Evolutionary conservation across 169 alveolate species (phyloP).

Genomic region (Plasmodium reichenowi): DNA sequence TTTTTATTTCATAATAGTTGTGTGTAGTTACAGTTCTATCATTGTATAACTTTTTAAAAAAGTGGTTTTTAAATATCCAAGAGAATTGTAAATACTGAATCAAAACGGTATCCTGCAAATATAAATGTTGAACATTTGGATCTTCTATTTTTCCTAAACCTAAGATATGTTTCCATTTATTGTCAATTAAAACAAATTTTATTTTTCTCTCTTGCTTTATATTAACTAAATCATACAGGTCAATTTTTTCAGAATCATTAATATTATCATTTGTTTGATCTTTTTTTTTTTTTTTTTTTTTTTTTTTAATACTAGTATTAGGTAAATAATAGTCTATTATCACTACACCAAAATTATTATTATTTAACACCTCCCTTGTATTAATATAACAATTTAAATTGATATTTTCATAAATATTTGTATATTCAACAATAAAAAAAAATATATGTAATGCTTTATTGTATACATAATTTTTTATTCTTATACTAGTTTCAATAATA

Average conservation of each 20-base stretch:
- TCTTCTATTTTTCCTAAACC: slow-evolving; percentile 12
- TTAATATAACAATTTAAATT: slow-evolving; percentile 26
- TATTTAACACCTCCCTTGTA: slow-evolving; percentile 52
- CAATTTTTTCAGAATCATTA: slow-evolving; percentile 12
- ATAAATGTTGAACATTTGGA: slow-evolving; percentile 28
- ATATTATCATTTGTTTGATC: not conserved
- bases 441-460: slow-evolving; percentile 9
- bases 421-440: slow-evolving; percentile 46
- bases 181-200: slow-evolving; percentile 41
- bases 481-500: not conserved
- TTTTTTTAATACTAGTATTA: slow-evolving; percentile 37
- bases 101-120: slow-evolving; percentile 55
- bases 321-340: slow-evolving; percentile 65
- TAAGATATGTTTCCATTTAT: slow-evolving; percentile 43
- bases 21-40: slow-evolving; percentile 2
- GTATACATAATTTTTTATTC: slow-evolving; percentile 16
- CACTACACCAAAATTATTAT: slow-evolving; percentile 52
- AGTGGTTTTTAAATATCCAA: slow-evolving; percentile 20
- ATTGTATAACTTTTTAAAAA: slow-evolving; percentile 3
- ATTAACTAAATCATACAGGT: slow-evolving; percentile 51
- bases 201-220: slow-evolving; percentile 58
- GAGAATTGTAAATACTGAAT: slow-evolving; percentile 64
- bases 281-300: slow-evolving; percentile 21
- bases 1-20: not conserved
- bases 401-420: slow-evolving; percentile 31